phyloP scores from a whole-genome alignment of 768 basidiomycete genomes.

The Suillus variegatus region DNA sequence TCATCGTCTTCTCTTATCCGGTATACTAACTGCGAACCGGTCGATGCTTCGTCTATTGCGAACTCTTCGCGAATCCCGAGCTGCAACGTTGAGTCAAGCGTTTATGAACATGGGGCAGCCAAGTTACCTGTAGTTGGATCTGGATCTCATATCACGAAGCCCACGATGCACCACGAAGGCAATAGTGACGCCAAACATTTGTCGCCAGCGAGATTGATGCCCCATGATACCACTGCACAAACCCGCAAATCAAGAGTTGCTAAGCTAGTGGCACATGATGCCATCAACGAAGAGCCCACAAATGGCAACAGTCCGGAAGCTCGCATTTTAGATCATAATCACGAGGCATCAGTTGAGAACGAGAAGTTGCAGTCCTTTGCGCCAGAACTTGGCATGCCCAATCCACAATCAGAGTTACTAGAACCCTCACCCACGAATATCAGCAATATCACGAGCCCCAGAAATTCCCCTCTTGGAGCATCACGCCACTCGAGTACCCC shows the following conservation, averaged over 20 bases:
- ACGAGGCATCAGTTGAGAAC: not conserved
- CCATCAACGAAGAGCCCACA: not conserved
- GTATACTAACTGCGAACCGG: not conserved
- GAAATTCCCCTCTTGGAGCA: conserved; percentile 1
- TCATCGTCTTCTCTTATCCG: not conserved
- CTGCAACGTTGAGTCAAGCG: not conserved
- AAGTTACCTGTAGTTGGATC: not conserved
- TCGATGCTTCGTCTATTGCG: not conserved
- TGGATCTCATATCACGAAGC: conserved; percentile 1
- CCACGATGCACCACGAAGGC: too few species aligned
- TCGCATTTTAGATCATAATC: not conserved
- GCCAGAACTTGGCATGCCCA: not conserved
- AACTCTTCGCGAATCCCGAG: not conserved
- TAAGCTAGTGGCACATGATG: not conserved
- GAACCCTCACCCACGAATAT: conserved; percentile 1
- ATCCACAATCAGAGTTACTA: not conserved
- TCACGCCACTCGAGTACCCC: not conserved
- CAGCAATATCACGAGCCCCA: conserved; percentile 26
- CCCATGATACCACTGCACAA: not conserved
- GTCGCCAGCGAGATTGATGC: not conserved
- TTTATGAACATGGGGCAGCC: too few species aligned
- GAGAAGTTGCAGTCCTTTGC: not conserved
- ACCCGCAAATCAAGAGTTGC: not conserved
- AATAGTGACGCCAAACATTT: not conserved
- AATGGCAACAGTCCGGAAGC: not conserved